Evolutionary conservation across 768 basidiomycete species (phyloP).

Genomic region (Tulasnella sp.): DNA sequence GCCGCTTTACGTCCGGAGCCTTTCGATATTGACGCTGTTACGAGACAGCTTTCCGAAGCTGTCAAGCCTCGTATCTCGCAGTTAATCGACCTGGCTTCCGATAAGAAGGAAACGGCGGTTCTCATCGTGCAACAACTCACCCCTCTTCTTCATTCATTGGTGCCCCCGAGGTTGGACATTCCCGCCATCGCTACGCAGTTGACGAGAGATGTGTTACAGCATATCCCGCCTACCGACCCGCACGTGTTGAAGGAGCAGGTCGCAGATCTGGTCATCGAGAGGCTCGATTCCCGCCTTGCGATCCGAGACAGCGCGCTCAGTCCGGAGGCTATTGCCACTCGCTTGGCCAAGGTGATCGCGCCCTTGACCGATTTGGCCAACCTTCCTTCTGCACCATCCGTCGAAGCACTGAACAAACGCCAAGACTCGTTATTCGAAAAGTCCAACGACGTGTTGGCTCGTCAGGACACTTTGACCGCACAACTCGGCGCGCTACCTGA

Average conservation of each 20-base stretch:
- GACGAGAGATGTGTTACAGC: constrained; percentile 53
- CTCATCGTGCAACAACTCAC: constrained; percentile 63
- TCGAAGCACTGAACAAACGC: constrained; percentile 1
- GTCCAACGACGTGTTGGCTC: constrained; percentile 26
- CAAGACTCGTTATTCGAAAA: constrained; percentile 13
- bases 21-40: constrained; percentile 68
- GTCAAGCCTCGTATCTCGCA: constrained; percentile 84
- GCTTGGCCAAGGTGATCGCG: constrained; percentile 43
- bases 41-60: constrained; percentile 61
- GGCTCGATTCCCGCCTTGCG: constrained; percentile 66
- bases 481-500: constrained; percentile 39
- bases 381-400: background rate
- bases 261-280: constrained; percentile 75
- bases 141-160: constrained; percentile 44
- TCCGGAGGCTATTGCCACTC: constrained; percentile 23
- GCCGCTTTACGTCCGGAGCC: constrained; percentile 47
- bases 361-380: constrained; percentile 28
- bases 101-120: constrained; percentile 75
- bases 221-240: constrained; percentile 64
- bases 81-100: constrained; percentile 77
- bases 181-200: constrained; percentile 47
- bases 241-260: constrained; percentile 85
- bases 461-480: constrained; percentile 36
- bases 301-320: constrained; percentile 46
- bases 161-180: constrained; percentile 36